Evolutionary conservation across 345 rosid species (phyloP).

Genomic region (Euphorbia lathyris): DNA sequence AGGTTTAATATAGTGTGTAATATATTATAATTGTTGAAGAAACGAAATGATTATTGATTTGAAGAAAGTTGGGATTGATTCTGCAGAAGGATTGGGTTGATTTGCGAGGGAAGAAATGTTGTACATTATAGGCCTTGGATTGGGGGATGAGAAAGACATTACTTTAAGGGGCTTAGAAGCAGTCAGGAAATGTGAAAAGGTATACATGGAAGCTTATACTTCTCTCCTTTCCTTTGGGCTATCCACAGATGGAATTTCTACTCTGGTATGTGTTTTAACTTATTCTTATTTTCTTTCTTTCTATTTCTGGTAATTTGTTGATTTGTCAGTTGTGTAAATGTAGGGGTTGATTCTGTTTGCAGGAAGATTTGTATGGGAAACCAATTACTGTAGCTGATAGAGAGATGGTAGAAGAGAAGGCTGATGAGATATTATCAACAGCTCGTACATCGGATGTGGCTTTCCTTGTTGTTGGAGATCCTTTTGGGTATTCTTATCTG

Average conservation of each 20-base stretch:
- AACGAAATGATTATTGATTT: neutral
- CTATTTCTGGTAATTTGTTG: neutral
- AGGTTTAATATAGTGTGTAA: too few species aligned
- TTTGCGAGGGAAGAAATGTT: slow-evolving; percentile 45
- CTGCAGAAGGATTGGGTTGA: slow-evolving; percentile 11
- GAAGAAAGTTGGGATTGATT: neutral
- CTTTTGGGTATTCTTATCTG: slow-evolving; percentile 63
- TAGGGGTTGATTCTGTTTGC: neutral
- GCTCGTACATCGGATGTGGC: slow-evolving; percentile 54
- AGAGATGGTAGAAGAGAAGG: slow-evolving; percentile 91
- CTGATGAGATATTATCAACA: slow-evolving; percentile 53
- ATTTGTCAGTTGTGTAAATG: neutral
- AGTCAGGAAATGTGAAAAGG: slow-evolving; percentile 64
- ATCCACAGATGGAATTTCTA: slow-evolving; percentile 64
- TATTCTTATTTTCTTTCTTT: neutral
- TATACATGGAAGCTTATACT: slow-evolving; percentile 91
- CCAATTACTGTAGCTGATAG: slow-evolving; percentile 69
- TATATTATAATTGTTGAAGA: neutral
- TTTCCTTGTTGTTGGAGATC: slow-evolving; percentile 94
- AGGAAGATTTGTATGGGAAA: slow-evolving; percentile 77
- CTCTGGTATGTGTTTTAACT: slow-evolving; percentile 36
- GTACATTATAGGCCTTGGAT: slow-evolving; percentile 76
- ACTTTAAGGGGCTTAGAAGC: slow-evolving; percentile 82
- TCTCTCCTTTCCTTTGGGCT: slow-evolving; percentile 89
- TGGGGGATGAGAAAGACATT: slow-evolving; percentile 82